Percentiles rank a stretch among this genome's conserved stretches.
phyloP scores from a whole-genome alignment of 2,329 filamentous ascomycete genomes.

The Trichoderma sp. region DNA sequence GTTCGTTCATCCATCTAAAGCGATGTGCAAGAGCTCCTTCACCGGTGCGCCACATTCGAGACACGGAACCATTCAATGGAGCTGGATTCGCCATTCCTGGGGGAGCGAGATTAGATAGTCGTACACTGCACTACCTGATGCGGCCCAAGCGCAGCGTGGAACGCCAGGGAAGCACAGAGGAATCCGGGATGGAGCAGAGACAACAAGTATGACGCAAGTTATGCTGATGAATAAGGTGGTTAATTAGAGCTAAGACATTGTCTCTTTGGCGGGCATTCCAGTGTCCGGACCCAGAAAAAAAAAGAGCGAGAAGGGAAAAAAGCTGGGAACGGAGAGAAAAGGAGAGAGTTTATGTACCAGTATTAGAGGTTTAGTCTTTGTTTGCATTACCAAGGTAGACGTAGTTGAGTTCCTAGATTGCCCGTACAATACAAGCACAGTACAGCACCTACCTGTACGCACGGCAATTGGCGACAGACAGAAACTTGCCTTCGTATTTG shows the following conservation, averaged over 20 bases:
- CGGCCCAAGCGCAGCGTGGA: constrained; percentile 8
- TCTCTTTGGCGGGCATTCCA: constrained; percentile 10
- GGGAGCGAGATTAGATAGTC: constrained; percentile 10
- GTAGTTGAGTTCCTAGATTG: not conserved
- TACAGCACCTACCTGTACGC: not conserved
- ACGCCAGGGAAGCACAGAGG: constrained; percentile 7
- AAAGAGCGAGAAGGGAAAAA: not conserved
- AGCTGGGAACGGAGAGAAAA: not conserved
- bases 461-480: not conserved
- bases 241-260: constrained; percentile 15
- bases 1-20: not conserved
- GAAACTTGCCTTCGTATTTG: not conserved
- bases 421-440: not conserved
- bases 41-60: constrained; percentile 9
- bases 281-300: not conserved
- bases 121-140: not conserved
- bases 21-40: not conserved
- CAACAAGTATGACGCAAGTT: constrained; percentile 14
- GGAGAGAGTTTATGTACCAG: not conserved
- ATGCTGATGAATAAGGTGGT: constrained; percentile 2
- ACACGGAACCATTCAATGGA: not conserved
- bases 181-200: not conserved
- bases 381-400: too few species aligned
- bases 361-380: too few species aligned
- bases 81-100: constrained; percentile 5